Evolutionary conservation across 2,329 filamentous ascomycete species (phyloP).

Genomic region (Cladosporium halotolerans): DNA sequence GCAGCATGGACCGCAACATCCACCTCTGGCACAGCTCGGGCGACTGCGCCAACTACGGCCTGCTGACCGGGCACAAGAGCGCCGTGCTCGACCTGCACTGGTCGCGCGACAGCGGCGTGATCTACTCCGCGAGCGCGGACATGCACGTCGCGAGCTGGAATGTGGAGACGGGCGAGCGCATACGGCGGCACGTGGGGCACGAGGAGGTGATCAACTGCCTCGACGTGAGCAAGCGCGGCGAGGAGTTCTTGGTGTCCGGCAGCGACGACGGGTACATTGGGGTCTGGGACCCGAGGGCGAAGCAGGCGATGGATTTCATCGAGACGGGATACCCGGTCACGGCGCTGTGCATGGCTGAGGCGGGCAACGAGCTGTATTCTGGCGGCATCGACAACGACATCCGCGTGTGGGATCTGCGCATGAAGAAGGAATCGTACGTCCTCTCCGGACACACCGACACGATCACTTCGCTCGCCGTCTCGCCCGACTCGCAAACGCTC

Average conservation of each 20-base stretch:
- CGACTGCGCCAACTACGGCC: slow-evolving; percentile 88
- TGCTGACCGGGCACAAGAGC: slow-evolving; percentile 81
- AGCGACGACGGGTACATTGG: slow-evolving; percentile 92
- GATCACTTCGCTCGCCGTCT: slow-evolving; percentile 82
- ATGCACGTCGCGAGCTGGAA: slow-evolving; percentile 94
- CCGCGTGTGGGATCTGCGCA: slow-evolving; percentile 92
- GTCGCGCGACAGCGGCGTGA: slow-evolving; percentile 85
- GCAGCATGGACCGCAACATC: slow-evolving; percentile 89
- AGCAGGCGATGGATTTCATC: slow-evolving; percentile 80
- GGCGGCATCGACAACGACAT: slow-evolving; percentile 97
- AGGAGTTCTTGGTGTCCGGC: slow-evolving; percentile 83
- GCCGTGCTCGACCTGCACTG: slow-evolving; percentile 90
- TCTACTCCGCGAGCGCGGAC: slow-evolving; percentile 92
- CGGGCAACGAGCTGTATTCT: slow-evolving; percentile 90
- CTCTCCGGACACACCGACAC: slow-evolving; percentile 89
- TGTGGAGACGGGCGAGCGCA: slow-evolving; percentile 80
- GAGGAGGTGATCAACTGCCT: slow-evolving; percentile 93
- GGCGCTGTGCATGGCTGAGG: slow-evolving; percentile 82
- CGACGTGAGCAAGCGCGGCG: slow-evolving; percentile 81
- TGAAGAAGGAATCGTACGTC: slow-evolving; percentile 80
- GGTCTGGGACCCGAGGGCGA: slow-evolving; percentile 91
- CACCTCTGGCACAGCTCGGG: slow-evolving; percentile 93
- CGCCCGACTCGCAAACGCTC: slow-evolving; percentile 83
- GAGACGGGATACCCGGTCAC: slow-evolving; percentile 90
- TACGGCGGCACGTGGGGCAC: slow-evolving; percentile 86